Conservation (phyloP, 2,329 filamentous ascomycete genomes). For the Aplosporella prunicola region DNA sequence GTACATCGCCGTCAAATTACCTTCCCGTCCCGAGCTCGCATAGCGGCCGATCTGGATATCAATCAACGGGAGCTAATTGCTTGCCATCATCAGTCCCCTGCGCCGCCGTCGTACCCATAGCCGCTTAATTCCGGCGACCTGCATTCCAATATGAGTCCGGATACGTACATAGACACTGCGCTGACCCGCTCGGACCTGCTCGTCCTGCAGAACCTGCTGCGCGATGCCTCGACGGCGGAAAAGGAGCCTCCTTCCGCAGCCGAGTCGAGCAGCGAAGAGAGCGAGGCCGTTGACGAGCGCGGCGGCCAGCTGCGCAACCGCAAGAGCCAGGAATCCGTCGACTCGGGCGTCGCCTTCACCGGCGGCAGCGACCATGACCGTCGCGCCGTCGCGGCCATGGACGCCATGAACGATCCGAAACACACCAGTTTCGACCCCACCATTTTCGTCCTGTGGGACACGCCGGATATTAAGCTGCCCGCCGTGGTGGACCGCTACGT, state of each 20-base stretch:
- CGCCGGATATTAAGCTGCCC: constrained; percentile 34
- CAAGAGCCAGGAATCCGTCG: constrained; percentile 2
- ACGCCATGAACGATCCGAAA: constrained; percentile 41
- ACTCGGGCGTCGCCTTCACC: constrained; percentile 1
- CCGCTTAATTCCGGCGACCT: too few relatives aligned
- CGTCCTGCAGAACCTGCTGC: constrained; percentile 30
- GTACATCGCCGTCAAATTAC: too few relatives aligned
- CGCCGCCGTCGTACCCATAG: too few relatives aligned
- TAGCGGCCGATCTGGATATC: too few relatives aligned
- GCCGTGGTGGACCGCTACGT: constrained; percentile 38
- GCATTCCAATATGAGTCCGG: constrained; percentile 1
- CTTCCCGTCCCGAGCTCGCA: too few relatives aligned
- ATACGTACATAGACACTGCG: constrained; percentile 18
- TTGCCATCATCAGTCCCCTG: too few relatives aligned
- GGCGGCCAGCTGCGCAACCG: constrained; percentile 2
- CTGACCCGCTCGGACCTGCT: constrained; percentile 32
- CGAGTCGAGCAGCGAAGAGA: neutral
- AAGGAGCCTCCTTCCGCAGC: neutral
- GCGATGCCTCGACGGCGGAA: constrained; percentile 16
- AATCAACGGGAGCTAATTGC: too few relatives aligned
- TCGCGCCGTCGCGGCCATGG: constrained; percentile 35
- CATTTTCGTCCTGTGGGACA: constrained; percentile 45
- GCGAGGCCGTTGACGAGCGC: constrained; percentile 1
- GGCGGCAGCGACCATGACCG: constrained; percentile 8
- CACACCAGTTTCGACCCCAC: constrained; percentile 45